Percentiles rank a stretch among this genome's conserved stretches.
Evolutionary conservation across 495 filamentous ascomycete species (phyloP).

Genomic region (Aspergillus nidulans): DNA sequence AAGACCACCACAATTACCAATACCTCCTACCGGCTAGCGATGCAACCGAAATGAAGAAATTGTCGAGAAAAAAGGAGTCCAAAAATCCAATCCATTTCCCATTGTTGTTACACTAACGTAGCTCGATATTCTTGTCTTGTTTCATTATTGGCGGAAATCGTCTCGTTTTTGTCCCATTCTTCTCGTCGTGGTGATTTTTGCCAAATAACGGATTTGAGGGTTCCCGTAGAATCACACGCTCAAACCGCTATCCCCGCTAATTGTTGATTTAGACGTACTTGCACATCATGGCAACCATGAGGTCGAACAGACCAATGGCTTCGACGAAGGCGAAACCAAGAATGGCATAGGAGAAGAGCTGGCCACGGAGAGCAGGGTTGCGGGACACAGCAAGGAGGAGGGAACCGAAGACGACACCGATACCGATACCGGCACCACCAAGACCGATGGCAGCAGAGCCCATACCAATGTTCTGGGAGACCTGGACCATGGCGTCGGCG

Average conservation of each 20-base stretch:
- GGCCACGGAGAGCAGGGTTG: slow-evolving; percentile 84
- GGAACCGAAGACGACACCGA: slow-evolving; percentile 84
- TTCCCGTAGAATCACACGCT: not conserved
- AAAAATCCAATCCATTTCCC: not conserved
- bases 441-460: slow-evolving; percentile 84
- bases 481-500: slow-evolving; percentile 78
- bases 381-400: slow-evolving; percentile 79
- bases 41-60: not conserved
- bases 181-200: not conserved
- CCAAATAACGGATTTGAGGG: not conserved
- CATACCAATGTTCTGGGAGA: slow-evolving; percentile 84
- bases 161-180: not conserved
- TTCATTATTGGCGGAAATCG: not conserved
- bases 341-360: slow-evolving; percentile 93
- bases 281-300: slow-evolving; percentile 89
- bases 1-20: slow-evolving; percentile 27
- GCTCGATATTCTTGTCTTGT: not conserved
- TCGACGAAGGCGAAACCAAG: slow-evolving; percentile 91
- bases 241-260: not conserved
- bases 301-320: slow-evolving; percentile 88
- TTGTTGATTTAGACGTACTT: slow-evolving; percentile 52
- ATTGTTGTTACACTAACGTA: not conserved
- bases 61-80: not conserved
- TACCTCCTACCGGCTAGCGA: slow-evolving; percentile 10
- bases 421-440: slow-evolving; percentile 87